These are phyloP conservation scores for Hypoxylon sp. DNA, from an alignment of 2,329 filamentous ascomycete genomes.

Conservation along the genomic window DNA sequence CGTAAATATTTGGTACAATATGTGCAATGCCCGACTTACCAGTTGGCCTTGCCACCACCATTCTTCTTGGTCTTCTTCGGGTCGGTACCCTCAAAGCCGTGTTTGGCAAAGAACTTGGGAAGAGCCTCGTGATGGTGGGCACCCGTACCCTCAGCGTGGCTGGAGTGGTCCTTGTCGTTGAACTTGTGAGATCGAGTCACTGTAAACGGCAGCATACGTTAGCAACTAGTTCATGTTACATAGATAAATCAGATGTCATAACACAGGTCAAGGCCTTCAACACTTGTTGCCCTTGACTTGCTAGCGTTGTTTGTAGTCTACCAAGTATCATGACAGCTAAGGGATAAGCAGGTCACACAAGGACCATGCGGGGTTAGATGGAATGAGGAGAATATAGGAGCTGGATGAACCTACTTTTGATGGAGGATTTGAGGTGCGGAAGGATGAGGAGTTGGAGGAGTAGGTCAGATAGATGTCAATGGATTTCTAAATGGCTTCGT, in stretches of 20 bases:
- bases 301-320: constrained; percentile 30
- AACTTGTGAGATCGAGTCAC: constrained; percentile 98
- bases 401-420: constrained; percentile 39
- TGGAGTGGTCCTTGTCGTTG: constrained; percentile 92
- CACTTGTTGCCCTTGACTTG: constrained; percentile 2
- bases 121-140: constrained; percentile 78
- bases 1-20: neutral
- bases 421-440: constrained; percentile 6
- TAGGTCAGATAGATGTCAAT: constrained; percentile 26
- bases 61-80: constrained; percentile 98
- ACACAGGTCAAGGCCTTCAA: constrained; percentile 3
- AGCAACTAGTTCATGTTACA: constrained; percentile 15
- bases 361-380: constrained; percentile 37
- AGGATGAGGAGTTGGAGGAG: constrained; percentile 9
- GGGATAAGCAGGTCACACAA: constrained; percentile 35
- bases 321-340: constrained; percentile 21
- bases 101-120: constrained; percentile 94
- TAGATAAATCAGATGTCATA: neutral
- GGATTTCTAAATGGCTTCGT: constrained; percentile 31
- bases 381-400: constrained; percentile 16
- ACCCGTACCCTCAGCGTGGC: constrained; percentile 80
- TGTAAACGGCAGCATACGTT: constrained; percentile 56
- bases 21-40: constrained; percentile 70
- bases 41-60: constrained; percentile 92
- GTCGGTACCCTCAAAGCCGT: constrained; percentile 83